Base-by-base conservation (phyloP, 768 basidiomycete species). In the Guyanaporus albipodus region DNA sequence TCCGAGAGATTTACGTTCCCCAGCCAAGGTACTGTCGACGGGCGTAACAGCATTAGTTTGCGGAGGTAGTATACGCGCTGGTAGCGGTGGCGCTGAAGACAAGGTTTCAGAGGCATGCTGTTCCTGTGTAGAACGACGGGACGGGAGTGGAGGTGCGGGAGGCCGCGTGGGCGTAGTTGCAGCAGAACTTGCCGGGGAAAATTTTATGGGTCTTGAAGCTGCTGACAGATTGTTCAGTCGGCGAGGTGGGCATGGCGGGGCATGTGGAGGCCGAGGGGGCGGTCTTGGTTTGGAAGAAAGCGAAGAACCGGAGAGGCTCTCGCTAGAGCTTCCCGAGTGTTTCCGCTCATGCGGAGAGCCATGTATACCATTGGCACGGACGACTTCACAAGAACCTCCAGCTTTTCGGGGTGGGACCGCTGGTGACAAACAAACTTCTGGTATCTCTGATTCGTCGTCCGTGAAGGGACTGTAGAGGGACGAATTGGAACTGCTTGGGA, bases 121-220 rank as follows among this genome's bases (percentile, higher is more conserved):
- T 8, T 51, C 55, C 12, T 46, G 49, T 3, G 46, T 24, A 3
- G 32, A 6, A 8, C 52, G 63, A 15, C 64, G 64, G 22, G 76
- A 66, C 8, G 76, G 76, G 8, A 80, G 73, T 18, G 73, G 73
- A 22, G 66, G 68, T 15, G 65, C 58, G 12, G 49, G 60, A 2
- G 54, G 44, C 15, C 54, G 50, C 32, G 62, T 52, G 15, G 56
- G 44, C 7, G 58, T 56, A 8, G 54, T 24, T 8, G 23, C 12
- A 3, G 32, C 4, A 15, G 58, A 37, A 21, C 14, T 40, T 21
- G 35, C 6, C 7, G 32, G 1, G 12, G 51, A 37, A 8, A 36
- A 2, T 0, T 59, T 48, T 1, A 42, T 15, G 6, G 15, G 15
- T 27, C 22, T 29, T 4, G 26, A 29, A 19, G 31, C 26, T n/a